A percentile compares a stretch with the other conserved stretches of the same genome.
Evolutionary conservation across 148 eudicot genomes (phyloP).

Genomic region (Vaccinium myrtillus): DNA sequence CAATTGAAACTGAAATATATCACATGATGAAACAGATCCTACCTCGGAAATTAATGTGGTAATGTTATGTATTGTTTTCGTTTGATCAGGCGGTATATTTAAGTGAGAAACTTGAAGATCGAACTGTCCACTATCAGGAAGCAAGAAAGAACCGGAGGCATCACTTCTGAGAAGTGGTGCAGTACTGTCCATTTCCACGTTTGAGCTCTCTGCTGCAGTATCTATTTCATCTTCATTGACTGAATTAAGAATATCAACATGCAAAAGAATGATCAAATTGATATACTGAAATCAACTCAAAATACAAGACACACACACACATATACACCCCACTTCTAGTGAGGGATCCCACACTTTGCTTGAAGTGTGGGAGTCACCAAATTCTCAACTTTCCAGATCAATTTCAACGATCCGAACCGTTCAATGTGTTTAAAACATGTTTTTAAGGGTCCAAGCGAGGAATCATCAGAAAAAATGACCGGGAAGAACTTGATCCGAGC

Average conservation of each 20-base stretch:
- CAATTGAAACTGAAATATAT: not conserved
- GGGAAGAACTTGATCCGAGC: too few species aligned
- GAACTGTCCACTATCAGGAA: constrained; percentile 37
- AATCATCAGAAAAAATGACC: too few species aligned
- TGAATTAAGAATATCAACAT: constrained; percentile 12
- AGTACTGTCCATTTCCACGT: constrained; percentile 33
- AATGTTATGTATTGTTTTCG: constrained; percentile 71
- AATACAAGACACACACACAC: not conserved
- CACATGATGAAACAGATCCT: constrained; percentile 10
- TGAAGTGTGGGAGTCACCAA: too few species aligned
- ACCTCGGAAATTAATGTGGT: constrained; percentile 82
- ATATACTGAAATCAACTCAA: not conserved
- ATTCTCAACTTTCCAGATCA: too few species aligned
- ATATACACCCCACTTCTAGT: too few species aligned
- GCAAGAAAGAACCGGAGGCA: constrained; percentile 29
- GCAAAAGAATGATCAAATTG: constrained; percentile 11
- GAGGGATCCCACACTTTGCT: too few species aligned
- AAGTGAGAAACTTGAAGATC: constrained; percentile 48
- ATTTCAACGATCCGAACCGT: too few species aligned
- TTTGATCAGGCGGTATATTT: constrained; percentile 79
- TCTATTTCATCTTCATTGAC: constrained; percentile 26
- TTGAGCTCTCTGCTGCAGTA: constrained; percentile 29
- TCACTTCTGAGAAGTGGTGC: constrained; percentile 23
- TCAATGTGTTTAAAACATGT: too few species aligned
- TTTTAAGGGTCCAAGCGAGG: too few species aligned